Percentiles rank a stretch among this genome's conserved stretches.
Conservation (phyloP, 2,329 filamentous ascomycete genomes). For the Macrophomina pseudophaseolina region DNA sequence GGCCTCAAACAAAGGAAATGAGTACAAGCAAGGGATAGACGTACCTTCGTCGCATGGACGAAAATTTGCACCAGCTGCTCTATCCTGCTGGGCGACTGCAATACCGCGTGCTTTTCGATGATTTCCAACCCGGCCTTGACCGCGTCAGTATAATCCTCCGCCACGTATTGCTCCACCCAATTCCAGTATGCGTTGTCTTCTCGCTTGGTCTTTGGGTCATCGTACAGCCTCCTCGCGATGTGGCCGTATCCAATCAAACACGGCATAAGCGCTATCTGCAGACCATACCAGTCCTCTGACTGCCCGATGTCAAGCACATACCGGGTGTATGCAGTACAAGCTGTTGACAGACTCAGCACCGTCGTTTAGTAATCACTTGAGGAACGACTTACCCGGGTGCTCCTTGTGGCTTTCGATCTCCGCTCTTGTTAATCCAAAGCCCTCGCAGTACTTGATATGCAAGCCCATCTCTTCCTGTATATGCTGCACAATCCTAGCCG, state of each 20-base stretch:
- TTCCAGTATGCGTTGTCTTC: constrained; percentile 79
- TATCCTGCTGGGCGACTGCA: constrained; percentile 74
- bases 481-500: constrained; percentile 73
- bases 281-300: constrained; percentile 83
- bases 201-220: constrained; percentile 63
- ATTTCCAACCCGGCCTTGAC: constrained; percentile 73
- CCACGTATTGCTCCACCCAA: constrained; percentile 90
- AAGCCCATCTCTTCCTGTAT: constrained; percentile 80
- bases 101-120: constrained; percentile 74
- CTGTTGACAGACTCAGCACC: constrained; percentile 42
- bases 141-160: constrained; percentile 76
- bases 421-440: constrained; percentile 75
- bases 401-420: constrained; percentile 78
- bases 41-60: constrained; percentile 81
- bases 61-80: constrained; percentile 87
- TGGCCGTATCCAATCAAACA: constrained; percentile 89
- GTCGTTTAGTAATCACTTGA: background rate
- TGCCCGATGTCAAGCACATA: constrained; percentile 90
- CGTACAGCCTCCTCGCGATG: constrained; percentile 73
- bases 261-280: constrained; percentile 83
- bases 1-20: constrained; percentile 23
- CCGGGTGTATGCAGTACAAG: constrained; percentile 81
- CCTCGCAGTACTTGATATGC: constrained; percentile 81
- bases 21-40: background rate
- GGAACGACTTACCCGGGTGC: constrained; percentile 62